Evolutionary conservation across 2,329 filamentous ascomycete species (phyloP).

Genomic region (Nemania sp.): DNA sequence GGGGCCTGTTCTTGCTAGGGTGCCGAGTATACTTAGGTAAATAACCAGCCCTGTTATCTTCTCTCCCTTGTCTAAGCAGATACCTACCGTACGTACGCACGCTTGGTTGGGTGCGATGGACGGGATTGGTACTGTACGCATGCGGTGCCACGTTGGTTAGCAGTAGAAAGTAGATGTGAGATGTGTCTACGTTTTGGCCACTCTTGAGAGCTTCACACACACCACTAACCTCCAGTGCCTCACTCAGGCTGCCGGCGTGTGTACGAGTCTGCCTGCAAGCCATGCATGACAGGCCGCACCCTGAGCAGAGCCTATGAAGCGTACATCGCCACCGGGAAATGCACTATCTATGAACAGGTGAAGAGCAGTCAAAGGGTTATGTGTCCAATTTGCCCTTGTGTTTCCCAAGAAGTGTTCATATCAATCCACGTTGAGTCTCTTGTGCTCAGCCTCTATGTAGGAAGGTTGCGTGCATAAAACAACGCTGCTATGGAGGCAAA

Average conservation of each 20-base stretch:
- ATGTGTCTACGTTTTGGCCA: conserved; percentile 15
- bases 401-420: background rate
- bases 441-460: background rate
- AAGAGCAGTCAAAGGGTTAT: too few relatives aligned
- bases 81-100: background rate
- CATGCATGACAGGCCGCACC: background rate
- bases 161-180: conserved; percentile 1
- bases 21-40: too few relatives aligned
- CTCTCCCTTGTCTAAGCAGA: too few relatives aligned
- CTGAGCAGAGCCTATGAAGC: background rate
- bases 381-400: too few relatives aligned
- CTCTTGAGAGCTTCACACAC: background rate
- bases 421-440: conserved; percentile 5
- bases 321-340: conserved; percentile 6
- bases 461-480: background rate
- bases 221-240: background rate
- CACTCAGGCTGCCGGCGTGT: background rate
- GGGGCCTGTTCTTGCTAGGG: too few relatives aligned
- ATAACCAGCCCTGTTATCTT: too few relatives aligned
- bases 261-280: background rate
- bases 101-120: background rate
- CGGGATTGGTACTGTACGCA: background rate
- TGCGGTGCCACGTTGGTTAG: conserved; percentile 25
- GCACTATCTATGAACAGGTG: background rate
- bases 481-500: background rate